Base-by-base conservation (phyloP, 2,329 filamentous ascomycete genomes). In the Venturia pyrina region DNA sequence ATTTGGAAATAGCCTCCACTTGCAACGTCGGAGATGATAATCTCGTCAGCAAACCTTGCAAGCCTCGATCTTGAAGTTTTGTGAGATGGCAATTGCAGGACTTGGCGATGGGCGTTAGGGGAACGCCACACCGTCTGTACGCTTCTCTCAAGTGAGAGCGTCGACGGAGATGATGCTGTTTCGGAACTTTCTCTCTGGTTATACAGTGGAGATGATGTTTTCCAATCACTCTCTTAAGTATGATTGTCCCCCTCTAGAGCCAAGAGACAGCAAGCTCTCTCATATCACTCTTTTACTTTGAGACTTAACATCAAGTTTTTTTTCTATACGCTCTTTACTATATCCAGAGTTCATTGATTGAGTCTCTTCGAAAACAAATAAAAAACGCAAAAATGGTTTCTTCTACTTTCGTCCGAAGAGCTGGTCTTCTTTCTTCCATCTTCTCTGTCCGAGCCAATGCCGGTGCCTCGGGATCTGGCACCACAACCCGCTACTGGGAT, bases 401-500 rank as follows among this genome's bases (percentile, higher is more conserved):
- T 34, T 34, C 53, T 59, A 59, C 32, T 37, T 5, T 59, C 53
- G 53, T 59, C 24, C 28, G 53, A 59, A 59, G 53, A 17, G 53
- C 53, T 59, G 53, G 53, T 19, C 53, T 59, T 37, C 32, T 59
- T 34, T 59, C 53, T 19, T 21, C 53, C 2, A 32, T 59, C 32
- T 59, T 59, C 19, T 59, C 53, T 37, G 19, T 59, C 32, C 28
- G 32, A 21, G 53, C 32, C 32, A 34, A 59, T 34, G 53, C 53
- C n/a, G 50, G 50, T 43, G 63, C 67, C 50, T 71, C 71, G 46
- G 72, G 72, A 53, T 69, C 71, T 28, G 76, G 75, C 48, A 69
- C 63, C 34, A 76, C 75, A 40, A 76, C 75, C 21, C 72, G 75
- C 63, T 76, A 76, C 70, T 77, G 84, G 82, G 85, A 88, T 72